Evolutionary conservation across 805 yeast genomes (phyloP).

Genomic region (Wickerhamiella azymoides): DNA sequence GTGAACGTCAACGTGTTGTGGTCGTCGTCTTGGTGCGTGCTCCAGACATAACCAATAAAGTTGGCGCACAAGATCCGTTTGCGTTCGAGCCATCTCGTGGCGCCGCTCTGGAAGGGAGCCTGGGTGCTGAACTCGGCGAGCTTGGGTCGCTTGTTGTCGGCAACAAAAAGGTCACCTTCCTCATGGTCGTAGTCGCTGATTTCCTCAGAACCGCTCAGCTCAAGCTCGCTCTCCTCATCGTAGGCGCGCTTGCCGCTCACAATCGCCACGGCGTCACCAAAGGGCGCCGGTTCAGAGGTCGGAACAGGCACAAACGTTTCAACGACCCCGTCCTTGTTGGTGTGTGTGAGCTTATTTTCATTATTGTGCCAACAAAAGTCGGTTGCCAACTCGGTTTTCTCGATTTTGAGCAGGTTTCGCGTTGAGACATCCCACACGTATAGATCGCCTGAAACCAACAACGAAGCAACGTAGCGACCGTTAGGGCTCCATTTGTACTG

Average conservation of each 20-base stretch:
- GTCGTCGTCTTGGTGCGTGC: constrained; percentile 45
- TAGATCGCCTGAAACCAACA: constrained; percentile 37
- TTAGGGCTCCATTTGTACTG: constrained; percentile 49
- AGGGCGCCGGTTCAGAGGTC: constrained; percentile 15
- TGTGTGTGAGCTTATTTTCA: constrained; percentile 22
- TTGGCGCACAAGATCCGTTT: constrained; percentile 74
- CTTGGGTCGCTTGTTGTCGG: neutral
- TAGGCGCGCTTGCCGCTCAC: neutral
- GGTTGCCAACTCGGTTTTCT: constrained; percentile 13
- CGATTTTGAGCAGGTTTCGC: constrained; percentile 26
- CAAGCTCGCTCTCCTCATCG: neutral
- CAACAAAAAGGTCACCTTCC: neutral
- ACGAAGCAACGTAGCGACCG: constrained; percentile 46
- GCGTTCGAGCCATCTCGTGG: constrained; percentile 64
- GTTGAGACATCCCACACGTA: constrained; percentile 42
- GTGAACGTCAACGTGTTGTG: constrained; percentile 69
- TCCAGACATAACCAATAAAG: constrained; percentile 66
- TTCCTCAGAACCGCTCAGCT: constrained; percentile 28
- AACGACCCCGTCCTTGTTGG: constrained; percentile 25
- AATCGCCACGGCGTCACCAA: constrained; percentile 16
- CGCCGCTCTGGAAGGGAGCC: constrained; percentile 69
- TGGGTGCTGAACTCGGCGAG: neutral
- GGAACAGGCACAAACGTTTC: constrained; percentile 17
- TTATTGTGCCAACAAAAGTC: constrained; percentile 29
- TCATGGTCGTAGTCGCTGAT: neutral